phyloP scores from a whole-genome alignment of 495 filamentous ascomycete genomes.

The Chaetomium cochliodes region DNA sequence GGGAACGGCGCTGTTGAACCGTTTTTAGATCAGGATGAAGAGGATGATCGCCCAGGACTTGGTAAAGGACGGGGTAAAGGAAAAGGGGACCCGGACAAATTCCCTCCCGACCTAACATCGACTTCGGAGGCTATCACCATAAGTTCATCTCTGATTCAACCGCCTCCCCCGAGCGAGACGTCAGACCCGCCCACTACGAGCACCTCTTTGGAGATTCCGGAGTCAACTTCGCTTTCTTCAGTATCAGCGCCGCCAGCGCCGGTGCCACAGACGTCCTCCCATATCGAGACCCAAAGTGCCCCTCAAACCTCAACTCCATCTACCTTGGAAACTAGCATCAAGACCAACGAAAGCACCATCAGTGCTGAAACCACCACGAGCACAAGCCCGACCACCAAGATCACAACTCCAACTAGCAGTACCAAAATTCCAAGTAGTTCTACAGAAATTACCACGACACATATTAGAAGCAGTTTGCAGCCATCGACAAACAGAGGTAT shows the following conservation, averaged over 20 bases:
- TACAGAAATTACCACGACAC: background rate
- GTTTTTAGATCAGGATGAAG: background rate
- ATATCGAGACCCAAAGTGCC: background rate
- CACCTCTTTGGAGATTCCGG: background rate
- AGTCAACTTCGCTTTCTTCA: background rate
- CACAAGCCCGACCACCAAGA: background rate
- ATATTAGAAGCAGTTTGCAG: background rate
- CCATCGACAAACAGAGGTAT: background rate
- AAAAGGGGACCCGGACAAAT: background rate
- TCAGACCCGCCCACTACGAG: background rate
- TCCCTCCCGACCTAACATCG: background rate
- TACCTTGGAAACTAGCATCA: background rate
- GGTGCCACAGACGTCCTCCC: background rate
- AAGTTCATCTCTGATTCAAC: background rate
- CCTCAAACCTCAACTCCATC: background rate
- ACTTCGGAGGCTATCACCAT: background rate
- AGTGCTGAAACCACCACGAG: background rate
- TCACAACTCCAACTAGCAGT: background rate
- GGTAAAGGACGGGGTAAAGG: constrained; percentile 5
- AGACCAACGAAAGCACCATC: background rate
- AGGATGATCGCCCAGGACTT: background rate
- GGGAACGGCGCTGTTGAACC: background rate
- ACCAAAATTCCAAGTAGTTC: background rate
- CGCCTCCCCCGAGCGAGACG: background rate
- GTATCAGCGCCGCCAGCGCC: background rate